These are phyloP conservation scores for Amylostereum chailletii DNA, from an alignment of 1,284 basidiomycete genomes.

Conservation along the genomic window DNA sequence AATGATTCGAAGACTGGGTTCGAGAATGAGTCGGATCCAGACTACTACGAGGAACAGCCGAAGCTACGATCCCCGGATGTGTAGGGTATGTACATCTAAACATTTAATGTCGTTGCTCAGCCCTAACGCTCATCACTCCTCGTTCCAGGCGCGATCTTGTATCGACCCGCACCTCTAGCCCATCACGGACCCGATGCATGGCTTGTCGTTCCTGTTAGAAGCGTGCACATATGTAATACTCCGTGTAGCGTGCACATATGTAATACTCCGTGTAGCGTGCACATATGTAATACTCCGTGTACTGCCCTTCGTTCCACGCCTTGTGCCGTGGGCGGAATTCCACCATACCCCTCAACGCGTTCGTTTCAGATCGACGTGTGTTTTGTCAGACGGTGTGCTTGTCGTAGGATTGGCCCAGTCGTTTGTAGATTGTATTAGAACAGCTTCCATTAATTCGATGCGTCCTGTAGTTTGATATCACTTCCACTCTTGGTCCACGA, in stretches of 20 bases:
- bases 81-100: not conserved
- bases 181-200: not conserved
- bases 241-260: not conserved
- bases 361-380: too few species aligned
- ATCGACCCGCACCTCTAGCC: not conserved
- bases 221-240: not conserved
- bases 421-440: too few species aligned
- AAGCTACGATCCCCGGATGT: not conserved
- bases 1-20: conserved; percentile 2
- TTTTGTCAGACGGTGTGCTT: too few species aligned
- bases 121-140: not conserved
- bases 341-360: too few species aligned
- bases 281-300: not conserved
- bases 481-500: too few species aligned
- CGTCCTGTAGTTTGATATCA: too few species aligned
- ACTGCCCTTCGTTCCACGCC: too few species aligned
- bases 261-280: too few species aligned
- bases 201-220: not conserved
- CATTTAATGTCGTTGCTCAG: not conserved
- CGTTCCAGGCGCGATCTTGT: not conserved
- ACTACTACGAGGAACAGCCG: not conserved
- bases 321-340: too few species aligned
- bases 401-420: too few species aligned
- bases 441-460: too few species aligned
- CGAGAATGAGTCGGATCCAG: not conserved